Percentiles rank a stretch among this genome's conserved stretches.
Conservation (phyloP, 1,139 yeast species). For the Scheffersomyces insectosa region DNA sequence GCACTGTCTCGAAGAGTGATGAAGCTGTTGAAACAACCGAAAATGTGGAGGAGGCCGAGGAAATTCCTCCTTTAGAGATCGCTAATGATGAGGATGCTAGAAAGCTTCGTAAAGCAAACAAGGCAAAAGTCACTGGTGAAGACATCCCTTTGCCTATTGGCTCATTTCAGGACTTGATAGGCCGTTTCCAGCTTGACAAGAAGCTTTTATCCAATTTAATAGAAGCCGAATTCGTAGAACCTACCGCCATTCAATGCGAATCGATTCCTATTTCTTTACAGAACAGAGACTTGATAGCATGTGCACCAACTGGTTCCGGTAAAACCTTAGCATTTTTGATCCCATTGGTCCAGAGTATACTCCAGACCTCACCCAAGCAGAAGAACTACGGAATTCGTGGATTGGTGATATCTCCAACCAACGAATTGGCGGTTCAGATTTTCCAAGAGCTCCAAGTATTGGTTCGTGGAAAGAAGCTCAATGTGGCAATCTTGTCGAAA, state of each 20-base stretch:
- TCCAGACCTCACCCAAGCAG: slow-evolving; percentile 24
- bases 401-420: slow-evolving; percentile 84
- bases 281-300: slow-evolving; percentile 72
- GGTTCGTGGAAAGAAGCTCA: slow-evolving; percentile 55
- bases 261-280: slow-evolving; percentile 70
- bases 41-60: slow-evolving; percentile 16
- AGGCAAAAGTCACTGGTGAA: slow-evolving; percentile 69
- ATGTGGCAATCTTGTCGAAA: slow-evolving; percentile 70
- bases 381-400: slow-evolving; percentile 62
- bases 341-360: slow-evolving; percentile 67
- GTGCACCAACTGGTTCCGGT: slow-evolving; percentile 96
- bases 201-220: slow-evolving; percentile 65
- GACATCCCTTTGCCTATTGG: slow-evolving; percentile 88
- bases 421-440: slow-evolving; percentile 84
- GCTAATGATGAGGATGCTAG: slow-evolving; percentile 57
- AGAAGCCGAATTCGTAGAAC: slow-evolving; percentile 71
- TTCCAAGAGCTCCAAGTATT: slow-evolving; percentile 66
- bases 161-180: slow-evolving; percentile 75
- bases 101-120: slow-evolving; percentile 53
- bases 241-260: slow-evolving; percentile 92
- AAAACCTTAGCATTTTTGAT: slow-evolving; percentile 85
- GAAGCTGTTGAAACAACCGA: slow-evolving; percentile 9
- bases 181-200: slow-evolving; percentile 66
- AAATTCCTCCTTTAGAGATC: slow-evolving; percentile 46
- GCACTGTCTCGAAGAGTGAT: neutral